Percentiles rank a stretch among this genome's conserved stretches.
phyloP scores from a whole-genome alignment of 371 early-diverging fungal species.

The Blakeslea trispora region DNA sequence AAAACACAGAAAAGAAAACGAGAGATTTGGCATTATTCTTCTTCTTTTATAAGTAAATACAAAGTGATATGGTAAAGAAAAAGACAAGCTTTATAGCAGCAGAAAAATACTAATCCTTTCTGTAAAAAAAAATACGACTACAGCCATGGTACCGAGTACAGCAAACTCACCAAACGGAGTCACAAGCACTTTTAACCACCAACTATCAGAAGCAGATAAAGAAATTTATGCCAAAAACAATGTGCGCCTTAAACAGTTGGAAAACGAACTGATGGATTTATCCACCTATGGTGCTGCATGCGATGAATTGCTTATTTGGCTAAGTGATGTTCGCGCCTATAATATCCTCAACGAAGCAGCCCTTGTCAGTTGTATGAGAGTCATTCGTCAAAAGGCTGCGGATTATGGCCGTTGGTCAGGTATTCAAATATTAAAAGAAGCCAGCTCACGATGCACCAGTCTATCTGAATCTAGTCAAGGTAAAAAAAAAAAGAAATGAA shows the following conservation, averaged over 20 bases:
- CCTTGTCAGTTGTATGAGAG: slow-evolving; percentile 30
- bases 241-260: slow-evolving; percentile 27
- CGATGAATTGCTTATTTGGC: slow-evolving; percentile 42
- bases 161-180: too few relatives aligned
- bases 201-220: slow-evolving; percentile 5
- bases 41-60: too few relatives aligned
- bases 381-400: slow-evolving; percentile 20
- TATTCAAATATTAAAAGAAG: slow-evolving; percentile 26
- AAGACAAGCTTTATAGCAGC: too few relatives aligned
- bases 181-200: background rate
- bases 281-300: slow-evolving; percentile 39
- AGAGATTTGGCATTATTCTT: too few relatives aligned
- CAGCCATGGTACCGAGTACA: too few relatives aligned
- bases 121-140: background rate
- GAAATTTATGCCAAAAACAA: slow-evolving; percentile 25
- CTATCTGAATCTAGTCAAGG: slow-evolving; percentile 20
- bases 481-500: too few relatives aligned
- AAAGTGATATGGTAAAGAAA: too few relatives aligned
- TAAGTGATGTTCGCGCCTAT: slow-evolving; percentile 39
- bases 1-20: too few relatives aligned
- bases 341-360: slow-evolving; percentile 29
- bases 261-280: slow-evolving; percentile 27
- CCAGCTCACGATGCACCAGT: slow-evolving; percentile 5
- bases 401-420: slow-evolving; percentile 38
- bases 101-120: too few relatives aligned